Evolutionary conservation across 75 land plant genomes (phyloP).

Genomic region (Pinus albicaulis): DNA sequence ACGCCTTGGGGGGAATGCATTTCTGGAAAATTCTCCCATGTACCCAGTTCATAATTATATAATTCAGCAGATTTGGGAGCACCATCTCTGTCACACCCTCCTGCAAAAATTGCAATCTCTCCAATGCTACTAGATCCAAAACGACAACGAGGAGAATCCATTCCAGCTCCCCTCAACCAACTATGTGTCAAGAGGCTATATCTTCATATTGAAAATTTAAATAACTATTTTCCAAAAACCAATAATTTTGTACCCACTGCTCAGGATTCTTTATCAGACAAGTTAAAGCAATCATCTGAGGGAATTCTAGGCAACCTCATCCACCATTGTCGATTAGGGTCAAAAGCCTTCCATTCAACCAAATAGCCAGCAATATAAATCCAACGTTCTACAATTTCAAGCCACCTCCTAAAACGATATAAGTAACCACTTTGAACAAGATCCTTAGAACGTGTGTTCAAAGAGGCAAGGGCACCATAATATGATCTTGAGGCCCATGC

Average conservation of each 20-base stretch:
- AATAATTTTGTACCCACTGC: constrained; percentile 78
- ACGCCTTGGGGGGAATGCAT: too few species aligned
- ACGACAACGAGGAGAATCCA: constrained; percentile 62
- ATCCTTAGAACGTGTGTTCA: too few species aligned
- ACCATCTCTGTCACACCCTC: too few species aligned
- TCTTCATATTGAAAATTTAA: constrained; percentile 32
- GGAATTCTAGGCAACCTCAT: too few species aligned
- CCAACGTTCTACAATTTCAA: constrained; percentile 36
- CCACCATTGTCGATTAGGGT: too few species aligned
- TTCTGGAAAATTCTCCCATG: too few species aligned
- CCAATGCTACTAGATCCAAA: constrained; percentile 78
- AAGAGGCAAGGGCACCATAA: constrained; percentile 44
- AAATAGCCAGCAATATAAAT: too few species aligned
- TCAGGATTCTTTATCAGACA: constrained; percentile 62
- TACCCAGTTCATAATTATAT: too few species aligned
- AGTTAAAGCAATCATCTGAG: constrained; percentile 46
- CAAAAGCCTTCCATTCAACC: too few species aligned
- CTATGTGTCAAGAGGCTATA: too few species aligned
- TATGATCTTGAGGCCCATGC: constrained; percentile 49
- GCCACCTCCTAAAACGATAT: constrained; percentile 38
- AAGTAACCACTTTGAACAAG: constrained; percentile 42
- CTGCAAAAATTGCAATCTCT: constrained; percentile 63
- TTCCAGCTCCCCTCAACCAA: too few species aligned
- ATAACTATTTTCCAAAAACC: constrained; percentile 56
- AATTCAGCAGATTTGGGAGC: too few species aligned